Evolutionary conservation across 2,329 filamentous ascomycete genomes (phyloP), one percentile per base, ranked within the genome.

Genomic region (Fusarium temperatum): DNA sequence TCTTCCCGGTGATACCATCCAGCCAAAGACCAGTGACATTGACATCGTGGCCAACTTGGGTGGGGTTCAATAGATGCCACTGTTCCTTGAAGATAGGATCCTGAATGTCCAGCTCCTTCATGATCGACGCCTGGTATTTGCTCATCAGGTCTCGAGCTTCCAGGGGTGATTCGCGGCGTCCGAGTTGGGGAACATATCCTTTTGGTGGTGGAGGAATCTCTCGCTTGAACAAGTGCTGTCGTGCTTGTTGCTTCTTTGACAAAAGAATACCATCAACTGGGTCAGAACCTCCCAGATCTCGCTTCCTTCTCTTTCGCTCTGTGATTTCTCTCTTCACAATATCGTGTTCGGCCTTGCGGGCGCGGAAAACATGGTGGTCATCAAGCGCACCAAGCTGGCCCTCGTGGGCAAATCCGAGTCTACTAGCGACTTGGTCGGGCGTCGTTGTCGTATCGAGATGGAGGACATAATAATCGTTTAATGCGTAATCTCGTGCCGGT

Each of bases 21-120:
- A 94, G 81, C 96, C 96, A 99, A 11, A 98, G 88, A 18, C 92
- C 94, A 1, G 95, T 97, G n/a, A 98, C 95, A 78, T 99, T 99
- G 79, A 99, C 89, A 81, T 99, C 96, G 83, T 98, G 94, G 11
- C 95, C 96, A 2, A 90, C 81, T 77, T 97, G 91, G 11, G 93
- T 81, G 1, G 93, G 87, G 81, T 99, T 99, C 85, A 93, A 92
- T 53, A 99, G 85, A 87, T 99, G 96, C 96, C 96, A 99, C 83
- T 99, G 96, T 64, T 97, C 93, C 47, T 89, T 87, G 83, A 98
- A 99, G 59, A 97, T 97, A 24, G 96, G 96, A 79, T 99, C 96
- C 38, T 86, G 82, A 73, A 99, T 98, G 20, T 87, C 86, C n/a
- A 99, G 86, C 5, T 87, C 85, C 57, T 87, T 82, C 75, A 91